Evolutionary conservation across 352 stramenopile genomes (phyloP).

Genomic region (Phytophthora ramorum): DNA sequence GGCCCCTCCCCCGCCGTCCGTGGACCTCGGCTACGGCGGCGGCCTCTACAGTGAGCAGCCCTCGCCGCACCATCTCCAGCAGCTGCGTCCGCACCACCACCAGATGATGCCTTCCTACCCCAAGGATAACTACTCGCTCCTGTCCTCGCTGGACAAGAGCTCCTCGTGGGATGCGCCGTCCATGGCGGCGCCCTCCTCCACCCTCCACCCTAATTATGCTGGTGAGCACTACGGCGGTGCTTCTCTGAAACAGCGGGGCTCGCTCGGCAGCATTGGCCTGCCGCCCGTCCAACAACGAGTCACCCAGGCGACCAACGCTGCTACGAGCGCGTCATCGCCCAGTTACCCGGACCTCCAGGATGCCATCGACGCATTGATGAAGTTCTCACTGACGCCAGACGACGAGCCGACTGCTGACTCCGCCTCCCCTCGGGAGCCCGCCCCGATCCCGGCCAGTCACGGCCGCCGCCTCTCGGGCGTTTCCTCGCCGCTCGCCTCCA

Average conservation of each 20-base stretch:
- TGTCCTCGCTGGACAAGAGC: conserved; percentile 70
- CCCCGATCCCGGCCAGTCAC: conserved; percentile 6
- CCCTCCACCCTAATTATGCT: conserved; percentile 63
- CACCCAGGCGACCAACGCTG: conserved; percentile 25
- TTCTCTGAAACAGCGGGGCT: conserved; percentile 40
- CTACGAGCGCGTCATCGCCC: conserved; percentile 40
- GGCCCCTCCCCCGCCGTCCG: conserved; percentile 34
- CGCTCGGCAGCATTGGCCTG: conserved; percentile 47
- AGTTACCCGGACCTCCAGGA: conserved; percentile 84
- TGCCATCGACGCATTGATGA: conserved; percentile 90
- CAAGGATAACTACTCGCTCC: conserved; percentile 72
- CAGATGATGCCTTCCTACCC: conserved; percentile 53
- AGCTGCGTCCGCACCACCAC: conserved; percentile 36
- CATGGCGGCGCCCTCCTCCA: conserved; percentile 21
- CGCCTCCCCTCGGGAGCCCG: conserved; percentile 35
- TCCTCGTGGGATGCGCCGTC: conserved; percentile 45
- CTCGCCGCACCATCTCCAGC: conserved; percentile 27
- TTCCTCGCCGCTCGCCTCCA: conserved; percentile 29
- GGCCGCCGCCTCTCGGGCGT: conserved; percentile 24
- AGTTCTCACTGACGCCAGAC: conserved; percentile 79
- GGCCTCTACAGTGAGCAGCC: conserved; percentile 47
- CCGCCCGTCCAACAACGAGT: conserved; percentile 35
- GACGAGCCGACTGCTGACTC: conserved; percentile 42
- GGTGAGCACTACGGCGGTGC: conserved; percentile 44
- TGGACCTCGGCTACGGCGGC: conserved; percentile 40